phyloP scores from a whole-genome alignment of 495 filamentous ascomycete species.

The Daldinia childiae region DNA sequence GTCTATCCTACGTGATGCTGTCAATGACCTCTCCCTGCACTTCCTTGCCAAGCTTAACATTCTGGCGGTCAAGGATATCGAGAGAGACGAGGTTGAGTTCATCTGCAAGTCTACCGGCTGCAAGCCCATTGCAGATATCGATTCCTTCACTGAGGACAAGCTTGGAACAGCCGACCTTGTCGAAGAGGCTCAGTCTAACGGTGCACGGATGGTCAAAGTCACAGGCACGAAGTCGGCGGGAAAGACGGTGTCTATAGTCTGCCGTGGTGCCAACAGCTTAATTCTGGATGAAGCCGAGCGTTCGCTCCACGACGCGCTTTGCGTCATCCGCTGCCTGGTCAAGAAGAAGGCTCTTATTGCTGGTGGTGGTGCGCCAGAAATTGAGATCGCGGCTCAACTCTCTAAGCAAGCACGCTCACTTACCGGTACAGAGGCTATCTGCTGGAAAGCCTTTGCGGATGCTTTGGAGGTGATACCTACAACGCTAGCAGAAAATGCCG shows the following conservation, averaged over 20 bases:
- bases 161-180: constrained; percentile 94
- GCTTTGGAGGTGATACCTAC: constrained; percentile 98
- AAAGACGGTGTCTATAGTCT: constrained; percentile 92
- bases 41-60: constrained; percentile 98
- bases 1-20: constrained; percentile 95
- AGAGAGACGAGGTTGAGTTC: constrained; percentile 98
- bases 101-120: constrained; percentile 98
- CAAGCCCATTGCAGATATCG: constrained; percentile 98
- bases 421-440: constrained; percentile 92
- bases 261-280: constrained; percentile 90
- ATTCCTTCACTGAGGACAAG: constrained; percentile 99
- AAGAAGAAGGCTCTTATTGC: constrained; percentile 99
- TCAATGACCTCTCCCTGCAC: constrained; percentile 96
- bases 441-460: constrained; percentile 98
- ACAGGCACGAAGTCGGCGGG: constrained; percentile 84
- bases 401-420: constrained; percentile 82
- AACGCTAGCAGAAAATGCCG: constrained; percentile 96
- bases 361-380: constrained; percentile 94
- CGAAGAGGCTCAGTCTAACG: constrained; percentile 87
- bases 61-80: constrained; percentile 94
- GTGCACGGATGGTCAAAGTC: constrained; percentile 91
- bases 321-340: constrained; percentile 95
- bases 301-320: constrained; percentile 94
- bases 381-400: constrained; percentile 87
- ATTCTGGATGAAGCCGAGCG: constrained; percentile 98